Base-by-base conservation (phyloP, 257 asterid species). In the Cinchona pubescens region DNA sequence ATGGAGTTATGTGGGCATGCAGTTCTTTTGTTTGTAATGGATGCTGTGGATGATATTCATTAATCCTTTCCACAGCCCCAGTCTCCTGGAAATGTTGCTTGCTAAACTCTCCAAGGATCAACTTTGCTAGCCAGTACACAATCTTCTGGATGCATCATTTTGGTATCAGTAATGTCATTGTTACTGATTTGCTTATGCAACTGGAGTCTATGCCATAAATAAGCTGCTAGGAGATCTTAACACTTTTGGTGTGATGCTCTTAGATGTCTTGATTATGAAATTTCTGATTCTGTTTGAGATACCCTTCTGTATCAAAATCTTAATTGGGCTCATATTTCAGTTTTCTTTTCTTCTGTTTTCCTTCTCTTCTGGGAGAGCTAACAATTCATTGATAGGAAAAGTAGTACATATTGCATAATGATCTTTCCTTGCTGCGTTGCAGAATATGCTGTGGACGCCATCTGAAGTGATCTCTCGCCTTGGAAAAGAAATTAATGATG, bases 401-500 rank as follows among this genome's bases (percentile, higher is more conserved):
- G 55, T 62, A 73, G 14, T 73, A 43, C 23, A 59, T 71, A 27
- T 64, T n/a, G n/a, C 35, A 77, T 5, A 56, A 67, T 56, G 48
- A 72, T 2, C 12, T 74, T 78, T 2, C 13, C 69, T 63, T 49
- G 75, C 58, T 38, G 71, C 73, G 74, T 59, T 76, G 23, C 92
- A 92, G 99, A 88, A 86, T 72, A 76, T 83, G 59, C 78, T 86
- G 66, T 92, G 97, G 98, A 92, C 98, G 32, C 99, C 99, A 56
- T 92, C 99, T 62, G 88, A 87, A 85, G 95, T 94, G 72, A 94
- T 92, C 82, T 86, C 98, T 72, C 96, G 96, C 23, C 86, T 94
- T 67, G 97, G 96, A 69, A 87, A 88, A 84, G 98, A 92, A 86
- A 89, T 94, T 67, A 87, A 92, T 45, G 77, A 94, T 69, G 92